phyloP scores from a whole-genome alignment of 2,329 filamentous ascomycete species.

The Fusarium tuaranense region DNA sequence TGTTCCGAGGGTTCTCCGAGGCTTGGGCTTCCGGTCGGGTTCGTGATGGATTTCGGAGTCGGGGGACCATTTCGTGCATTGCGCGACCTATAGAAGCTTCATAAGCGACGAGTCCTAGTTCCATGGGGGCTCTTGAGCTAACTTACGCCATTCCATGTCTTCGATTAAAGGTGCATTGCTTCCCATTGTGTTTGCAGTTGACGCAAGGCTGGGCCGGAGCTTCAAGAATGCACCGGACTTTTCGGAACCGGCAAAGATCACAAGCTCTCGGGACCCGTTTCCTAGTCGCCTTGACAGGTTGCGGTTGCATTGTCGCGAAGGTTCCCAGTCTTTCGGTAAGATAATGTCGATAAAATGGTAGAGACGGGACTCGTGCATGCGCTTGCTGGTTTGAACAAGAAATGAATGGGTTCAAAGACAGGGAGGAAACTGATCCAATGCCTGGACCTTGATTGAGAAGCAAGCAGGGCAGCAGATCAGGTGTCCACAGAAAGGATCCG shows the following conservation, averaged over 20 bases:
- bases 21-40: background rate
- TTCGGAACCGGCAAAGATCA: constrained; percentile 37
- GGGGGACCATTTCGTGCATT: constrained; percentile 2
- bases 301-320: constrained; percentile 10
- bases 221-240: constrained; percentile 43
- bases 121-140: no score
- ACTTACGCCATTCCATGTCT: constrained; percentile 31
- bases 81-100: constrained; percentile 5
- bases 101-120: background rate
- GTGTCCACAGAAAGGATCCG: constrained; percentile 22
- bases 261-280: constrained; percentile 40
- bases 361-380: background rate
- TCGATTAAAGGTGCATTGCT: constrained; percentile 38
- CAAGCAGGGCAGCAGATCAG: background rate
- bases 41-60: constrained; percentile 3
- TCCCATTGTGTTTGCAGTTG: constrained; percentile 43
- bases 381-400: background rate
- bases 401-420: background rate
- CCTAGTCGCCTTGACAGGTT: constrained; percentile 19
- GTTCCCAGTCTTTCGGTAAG: background rate
- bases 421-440: background rate
- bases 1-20: background rate
- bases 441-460: constrained; percentile 22
- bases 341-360: background rate
- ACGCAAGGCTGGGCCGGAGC: constrained; percentile 36